A percentile compares a stretch with the other conserved stretches of the same genome.
Evolutionary conservation across 129 eudicot species (phyloP).

Genomic region (sunflower (Helianthus annuus)): HanXRQr2.0-SUNRISE NC_035436.2:31328811-31329310

Average conservation of each 20-base stretch:
- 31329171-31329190: conserved; percentile 53
- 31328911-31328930: conserved; percentile 66
- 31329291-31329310: conserved; percentile 44
- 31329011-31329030: conserved; percentile 66
- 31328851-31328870: conserved; percentile 54
- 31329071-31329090: conserved; percentile 60
- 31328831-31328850: conserved; percentile 63
- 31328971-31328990: conserved; percentile 43
- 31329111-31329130: conserved; percentile 60
- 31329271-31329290: conserved; percentile 47
- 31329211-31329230: conserved; percentile 72
- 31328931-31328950: conserved; percentile 20
- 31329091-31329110: conserved; percentile 70
- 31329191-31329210: conserved; percentile 46
- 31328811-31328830: conserved; percentile 60
- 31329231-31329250: conserved; percentile 52
- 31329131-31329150: too few species aligned
- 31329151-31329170: conserved; percentile 31
- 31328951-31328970: conserved; percentile 47
- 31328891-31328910: conserved; percentile 75
- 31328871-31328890: conserved; percentile 62
- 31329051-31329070: conserved; percentile 54
- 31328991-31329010: conserved; percentile 68
- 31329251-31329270: conserved; percentile 43
- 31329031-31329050: conserved; percentile 52